phyloP scores from a whole-genome alignment of 1,284 basidiomycete species.

The Boletus sp. region DNA sequence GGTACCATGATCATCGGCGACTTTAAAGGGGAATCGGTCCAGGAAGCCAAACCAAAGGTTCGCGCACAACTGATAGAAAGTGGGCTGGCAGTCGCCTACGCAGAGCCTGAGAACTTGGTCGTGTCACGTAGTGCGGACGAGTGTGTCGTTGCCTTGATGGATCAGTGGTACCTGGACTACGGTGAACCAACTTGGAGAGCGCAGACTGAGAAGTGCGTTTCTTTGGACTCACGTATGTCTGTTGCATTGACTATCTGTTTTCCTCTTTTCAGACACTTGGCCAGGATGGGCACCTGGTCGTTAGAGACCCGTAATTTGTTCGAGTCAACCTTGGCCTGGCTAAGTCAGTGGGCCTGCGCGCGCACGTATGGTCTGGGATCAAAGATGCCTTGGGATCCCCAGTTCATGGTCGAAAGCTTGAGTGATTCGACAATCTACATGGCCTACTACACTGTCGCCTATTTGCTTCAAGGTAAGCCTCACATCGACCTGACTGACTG shows the following conservation, averaged over 20 bases:
- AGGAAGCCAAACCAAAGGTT: slow-evolving; percentile 90
- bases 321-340: slow-evolving; percentile 89
- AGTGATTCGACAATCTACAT: slow-evolving; percentile 99
- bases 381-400: slow-evolving; percentile 94
- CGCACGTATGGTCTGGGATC: slow-evolving; percentile 96
- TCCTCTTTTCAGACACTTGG: slow-evolving; percentile 55
- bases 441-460: slow-evolving; percentile 95
- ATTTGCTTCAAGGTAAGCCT: slow-evolving; percentile 76
- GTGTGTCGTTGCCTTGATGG: slow-evolving; percentile 96
- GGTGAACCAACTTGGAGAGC: slow-evolving; percentile 88
- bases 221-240: not conserved
- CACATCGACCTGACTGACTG: not conserved
- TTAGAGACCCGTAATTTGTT: slow-evolving; percentile 89
- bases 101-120: slow-evolving; percentile 93
- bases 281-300: slow-evolving; percentile 87
- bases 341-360: slow-evolving; percentile 99
- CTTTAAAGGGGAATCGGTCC: slow-evolving; percentile 83
- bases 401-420: slow-evolving; percentile 94
- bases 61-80: slow-evolving; percentile 79
- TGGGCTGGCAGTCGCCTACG: slow-evolving; percentile 84
- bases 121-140: slow-evolving; percentile 90
- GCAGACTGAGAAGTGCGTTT: slow-evolving; percentile 77
- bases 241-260: not conserved
- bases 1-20: slow-evolving; percentile 89
- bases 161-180: slow-evolving; percentile 99